Evolutionary conservation across 1,139 yeast genomes (phyloP), one percentile per base, ranked within the genome.

Genomic region (Yamadazyma triangularis): DNA sequence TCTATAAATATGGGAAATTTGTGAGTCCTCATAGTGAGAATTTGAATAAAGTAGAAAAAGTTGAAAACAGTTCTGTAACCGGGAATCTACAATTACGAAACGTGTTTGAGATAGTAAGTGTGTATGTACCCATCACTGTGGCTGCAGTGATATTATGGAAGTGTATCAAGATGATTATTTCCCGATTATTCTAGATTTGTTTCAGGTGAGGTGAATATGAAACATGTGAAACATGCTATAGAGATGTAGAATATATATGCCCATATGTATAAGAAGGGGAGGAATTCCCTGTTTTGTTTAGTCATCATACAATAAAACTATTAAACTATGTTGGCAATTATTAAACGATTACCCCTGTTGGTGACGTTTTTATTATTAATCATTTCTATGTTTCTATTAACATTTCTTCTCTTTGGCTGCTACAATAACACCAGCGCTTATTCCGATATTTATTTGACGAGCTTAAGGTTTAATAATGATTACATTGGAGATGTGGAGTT

Each of bases 1-100:
- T 74, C 48, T 80, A 77, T 47, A 51, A 60, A 19, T 59, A 65
- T 3, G 95, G 95, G 3, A 49, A 60, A 3, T 81, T 85, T 43
- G 57, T 52, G 3, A 53, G 53, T 5, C 44, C 45, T 3, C 37
- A 40, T 2, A 51, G 47, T 20, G 43, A 41, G 9, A 11, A 31
- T 10, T 23, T 26, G 7, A 13, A 33, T 18, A 35, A 38, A 6
- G 24, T 38, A 3, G 38, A 34, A 15, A 41, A 46, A 25, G 36
- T 36, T n/a, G 28, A 36, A 15, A 35, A 39, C 9, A 41, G 44
- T 25, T 47, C 58, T 2, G 54, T 61, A 12, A 44, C 42, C n/a
- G 64, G 60, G 3, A 53, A 55, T 28, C 52, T 62, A 34, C 54
- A 51, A 35, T 42, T 60, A 19, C 49, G 51, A 30, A 46, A 40